Conservation (phyloP, 179 eudicot species). For the Spinacia oleracea region DNA sequence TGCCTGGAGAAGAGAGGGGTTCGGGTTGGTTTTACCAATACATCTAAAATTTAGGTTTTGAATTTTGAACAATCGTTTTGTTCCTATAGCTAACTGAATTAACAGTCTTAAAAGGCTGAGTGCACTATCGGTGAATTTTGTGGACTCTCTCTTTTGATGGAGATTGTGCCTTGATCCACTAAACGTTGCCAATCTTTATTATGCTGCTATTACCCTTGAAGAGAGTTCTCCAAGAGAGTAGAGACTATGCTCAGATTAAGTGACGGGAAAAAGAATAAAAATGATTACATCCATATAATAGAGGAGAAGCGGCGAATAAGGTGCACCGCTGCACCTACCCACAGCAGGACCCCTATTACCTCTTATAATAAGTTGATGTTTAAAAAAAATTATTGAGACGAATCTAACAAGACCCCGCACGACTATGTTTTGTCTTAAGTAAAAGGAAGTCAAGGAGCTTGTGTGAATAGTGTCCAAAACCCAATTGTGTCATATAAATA, state of each 20-base stretch:
- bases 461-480: too few relatives aligned
- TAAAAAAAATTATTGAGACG: too few relatives aligned
- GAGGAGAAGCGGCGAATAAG: too few relatives aligned
- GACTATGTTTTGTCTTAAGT: too few relatives aligned
- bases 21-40: background rate
- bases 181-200: background rate
- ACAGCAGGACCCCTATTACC: too few relatives aligned
- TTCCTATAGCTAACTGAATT: background rate
- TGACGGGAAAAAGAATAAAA: background rate
- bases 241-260: background rate
- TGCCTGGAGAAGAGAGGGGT: background rate
- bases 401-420: too few relatives aligned
- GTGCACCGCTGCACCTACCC: too few relatives aligned
- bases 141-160: background rate
- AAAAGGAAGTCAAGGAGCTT: too few relatives aligned
- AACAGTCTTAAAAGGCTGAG: background rate
- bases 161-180: background rate
- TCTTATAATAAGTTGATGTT: too few relatives aligned
- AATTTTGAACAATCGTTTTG: background rate
- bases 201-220: background rate
- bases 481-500: too few relatives aligned
- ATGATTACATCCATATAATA: background rate
- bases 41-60: background rate
- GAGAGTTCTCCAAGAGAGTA: background rate
- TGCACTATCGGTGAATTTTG: background rate